These are phyloP conservation scores for Botrytis byssoidea DNA, from an alignment of 2,329 filamentous ascomycete species.

Conservation along the genomic window DNA sequence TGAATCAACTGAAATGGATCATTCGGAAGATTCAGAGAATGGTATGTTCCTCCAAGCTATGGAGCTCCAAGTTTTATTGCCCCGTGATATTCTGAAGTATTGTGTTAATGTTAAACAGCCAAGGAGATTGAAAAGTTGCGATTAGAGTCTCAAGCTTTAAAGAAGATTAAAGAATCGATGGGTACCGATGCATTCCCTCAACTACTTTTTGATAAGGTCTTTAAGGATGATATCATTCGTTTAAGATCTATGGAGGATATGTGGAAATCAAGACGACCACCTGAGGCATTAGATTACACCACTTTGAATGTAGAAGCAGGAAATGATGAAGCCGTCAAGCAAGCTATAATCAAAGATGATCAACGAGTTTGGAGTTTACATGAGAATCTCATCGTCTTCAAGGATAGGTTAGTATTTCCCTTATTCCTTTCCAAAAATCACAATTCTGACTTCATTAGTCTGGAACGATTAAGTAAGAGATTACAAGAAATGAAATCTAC, in stretches of 20 bases:
- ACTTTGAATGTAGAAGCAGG: constrained; percentile 54
- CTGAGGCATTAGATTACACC: constrained; percentile 70
- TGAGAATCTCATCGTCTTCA: constrained; percentile 85
- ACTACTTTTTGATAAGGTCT: constrained; percentile 91
- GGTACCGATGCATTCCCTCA: constrained; percentile 74
- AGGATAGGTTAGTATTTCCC: constrained; percentile 57
- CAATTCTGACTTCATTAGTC: constrained; percentile 44
- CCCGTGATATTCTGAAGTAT: constrained; percentile 21
- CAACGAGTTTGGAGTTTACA: constrained; percentile 78
- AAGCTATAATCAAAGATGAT: constrained; percentile 60
- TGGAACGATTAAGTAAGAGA: constrained; percentile 73
- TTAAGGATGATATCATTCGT: constrained; percentile 77
- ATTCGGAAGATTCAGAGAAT: constrained; percentile 78
- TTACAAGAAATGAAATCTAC: constrained; percentile 60
- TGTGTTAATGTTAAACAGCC: constrained; percentile 42
- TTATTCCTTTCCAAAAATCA: no score
- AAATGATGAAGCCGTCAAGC: constrained; percentile 46
- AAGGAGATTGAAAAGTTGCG: constrained; percentile 85
- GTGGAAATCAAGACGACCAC: constrained; percentile 83
- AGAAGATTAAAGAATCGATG: constrained; percentile 77
- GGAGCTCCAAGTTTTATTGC: constrained; percentile 22
- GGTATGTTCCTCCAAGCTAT: constrained; percentile 43
- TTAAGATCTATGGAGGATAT: constrained; percentile 88
- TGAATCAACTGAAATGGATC: constrained; percentile 74
- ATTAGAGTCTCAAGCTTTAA: constrained; percentile 78